These are phyloP conservation scores for Lignosus rhinocerotis DNA, from an alignment of 1,284 basidiomycete genomes.

Conservation along the genomic window DNA sequence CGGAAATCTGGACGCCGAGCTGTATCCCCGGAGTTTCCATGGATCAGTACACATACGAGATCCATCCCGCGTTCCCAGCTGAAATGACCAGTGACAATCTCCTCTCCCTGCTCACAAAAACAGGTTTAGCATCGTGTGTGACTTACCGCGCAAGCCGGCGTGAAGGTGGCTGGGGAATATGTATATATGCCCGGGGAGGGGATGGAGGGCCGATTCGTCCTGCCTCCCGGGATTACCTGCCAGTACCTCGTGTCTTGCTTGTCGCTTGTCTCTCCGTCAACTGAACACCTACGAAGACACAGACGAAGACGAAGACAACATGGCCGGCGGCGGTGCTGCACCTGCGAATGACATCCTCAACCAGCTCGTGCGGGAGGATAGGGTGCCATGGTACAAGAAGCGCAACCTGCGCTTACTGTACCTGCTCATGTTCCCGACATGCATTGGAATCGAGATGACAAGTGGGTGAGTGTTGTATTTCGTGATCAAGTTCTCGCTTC, in stretches of 20 bases:
- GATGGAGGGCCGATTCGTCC: background rate
- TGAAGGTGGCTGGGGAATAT: background rate
- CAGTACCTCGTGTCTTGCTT: background rate
- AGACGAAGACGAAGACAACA: background rate
- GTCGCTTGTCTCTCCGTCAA: background rate
- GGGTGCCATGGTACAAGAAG: slow-evolving; percentile 56
- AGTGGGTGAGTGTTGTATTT: slow-evolving; percentile 46
- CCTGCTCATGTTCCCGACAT: slow-evolving; percentile 55
- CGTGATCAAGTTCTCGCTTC: background rate
- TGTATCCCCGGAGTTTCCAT: slow-evolving; percentile 21
- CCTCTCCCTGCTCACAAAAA: background rate
- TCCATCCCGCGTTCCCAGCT: background rate
- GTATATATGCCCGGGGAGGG: background rate
- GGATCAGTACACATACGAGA: slow-evolving; percentile 4
- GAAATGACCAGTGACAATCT: too few relatives aligned
- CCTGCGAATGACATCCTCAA: slow-evolving; percentile 37
- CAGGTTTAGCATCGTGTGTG: slow-evolving; percentile 2
- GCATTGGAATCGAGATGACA: slow-evolving; percentile 63
- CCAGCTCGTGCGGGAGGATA: slow-evolving; percentile 47
- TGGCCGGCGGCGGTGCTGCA: slow-evolving; percentile 20
- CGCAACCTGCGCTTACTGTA: slow-evolving; percentile 51
- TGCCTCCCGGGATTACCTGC: background rate
- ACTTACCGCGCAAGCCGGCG: background rate
- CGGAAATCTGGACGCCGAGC: slow-evolving; percentile 3
- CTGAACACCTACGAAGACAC: background rate